Percentiles rank a stretch among this genome's conserved stretches.
Evolutionary conservation across 176 grass and related monocot species (phyloP).

Genomic region (Oryza brachyantha): DNA sequence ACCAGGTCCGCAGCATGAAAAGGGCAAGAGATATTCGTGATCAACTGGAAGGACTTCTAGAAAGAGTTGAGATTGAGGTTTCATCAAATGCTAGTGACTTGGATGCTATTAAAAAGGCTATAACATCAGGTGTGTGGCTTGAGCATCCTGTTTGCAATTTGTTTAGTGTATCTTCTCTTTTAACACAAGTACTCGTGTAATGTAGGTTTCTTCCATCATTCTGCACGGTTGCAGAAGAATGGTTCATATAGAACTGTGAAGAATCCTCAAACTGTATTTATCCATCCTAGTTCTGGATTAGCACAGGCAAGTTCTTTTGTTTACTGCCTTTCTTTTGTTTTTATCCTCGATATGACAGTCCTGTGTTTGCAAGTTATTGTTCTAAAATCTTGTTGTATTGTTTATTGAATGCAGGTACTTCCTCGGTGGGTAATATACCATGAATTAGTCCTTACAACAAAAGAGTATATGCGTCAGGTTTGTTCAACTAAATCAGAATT

Average conservation of each 20-base stretch:
- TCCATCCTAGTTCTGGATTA: conserved; percentile 91
- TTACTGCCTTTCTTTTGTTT: neutral
- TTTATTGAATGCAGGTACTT: conserved; percentile 50
- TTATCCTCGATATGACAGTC: neutral
- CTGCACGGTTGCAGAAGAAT: conserved; percentile 83
- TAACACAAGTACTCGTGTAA: neutral
- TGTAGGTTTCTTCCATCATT: conserved; percentile 95
- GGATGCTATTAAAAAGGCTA: conserved; percentile 79
- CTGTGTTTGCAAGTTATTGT: conserved; percentile 18
- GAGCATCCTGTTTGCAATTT: neutral
- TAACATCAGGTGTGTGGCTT: conserved; percentile 69
- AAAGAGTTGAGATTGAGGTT: conserved; percentile 94
- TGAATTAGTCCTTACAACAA: conserved; percentile 86
- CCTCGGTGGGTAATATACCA: conserved; percentile 85
- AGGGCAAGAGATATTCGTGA: conserved; percentile 87
- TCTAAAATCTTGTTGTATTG: conserved; percentile 12
- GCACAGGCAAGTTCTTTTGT: conserved; percentile 57
- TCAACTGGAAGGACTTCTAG: conserved; percentile 87
- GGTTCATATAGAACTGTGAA: conserved; percentile 86
- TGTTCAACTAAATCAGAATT: neutral
- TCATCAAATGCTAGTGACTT: conserved; percentile 68
- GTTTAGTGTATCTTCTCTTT: neutral
- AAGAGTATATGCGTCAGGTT: conserved; percentile 96
- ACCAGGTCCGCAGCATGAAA: conserved; percentile 91
- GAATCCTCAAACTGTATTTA: conserved; percentile 81